Evolutionary conservation across 2,329 filamentous ascomycete species (phyloP).

Genomic region (Chaetomiaceae sp.): DNA sequence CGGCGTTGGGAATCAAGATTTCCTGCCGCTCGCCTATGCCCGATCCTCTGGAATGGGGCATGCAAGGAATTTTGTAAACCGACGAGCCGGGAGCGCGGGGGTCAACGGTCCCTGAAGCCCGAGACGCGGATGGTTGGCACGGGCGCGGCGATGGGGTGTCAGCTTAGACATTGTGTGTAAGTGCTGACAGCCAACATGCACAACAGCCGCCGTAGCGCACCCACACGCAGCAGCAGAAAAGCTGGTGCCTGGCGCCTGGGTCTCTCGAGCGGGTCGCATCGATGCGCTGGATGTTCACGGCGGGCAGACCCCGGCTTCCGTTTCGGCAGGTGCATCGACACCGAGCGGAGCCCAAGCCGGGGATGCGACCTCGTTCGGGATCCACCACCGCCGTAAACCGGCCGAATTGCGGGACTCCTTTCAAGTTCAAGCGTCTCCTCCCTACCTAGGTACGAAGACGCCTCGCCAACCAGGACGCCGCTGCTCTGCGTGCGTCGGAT

Average conservation of each 20-base stretch:
- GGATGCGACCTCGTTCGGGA: not conserved
- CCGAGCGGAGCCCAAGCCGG: not conserved
- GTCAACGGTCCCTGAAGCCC: not conserved
- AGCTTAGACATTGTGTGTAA: not conserved
- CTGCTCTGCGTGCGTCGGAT: too few species aligned
- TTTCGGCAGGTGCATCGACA: constrained; percentile 5
- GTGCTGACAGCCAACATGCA: constrained; percentile 7
- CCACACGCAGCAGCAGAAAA: constrained; percentile 6
- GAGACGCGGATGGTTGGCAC: too few species aligned
- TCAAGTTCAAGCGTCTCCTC: too few species aligned
- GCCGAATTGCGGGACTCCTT: not conserved
- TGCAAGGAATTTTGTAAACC: constrained; percentile 1
- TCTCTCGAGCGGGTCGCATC: not conserved
- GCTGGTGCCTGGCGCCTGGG: constrained; percentile 11
- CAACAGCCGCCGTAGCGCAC: too few species aligned
- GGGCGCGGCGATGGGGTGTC: too few species aligned
- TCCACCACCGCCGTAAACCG: not conserved
- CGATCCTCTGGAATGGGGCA: not conserved
- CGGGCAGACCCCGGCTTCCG: not conserved
- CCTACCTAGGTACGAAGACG: too few species aligned
- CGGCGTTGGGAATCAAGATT: too few species aligned
- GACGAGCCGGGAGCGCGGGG: not conserved
- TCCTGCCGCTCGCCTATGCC: too few species aligned
- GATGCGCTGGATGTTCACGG: not conserved
- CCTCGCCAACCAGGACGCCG: too few species aligned